Evolutionary conservation across 495 filamentous ascomycete species (phyloP).

Genomic region (Penicillium manginii): DNA sequence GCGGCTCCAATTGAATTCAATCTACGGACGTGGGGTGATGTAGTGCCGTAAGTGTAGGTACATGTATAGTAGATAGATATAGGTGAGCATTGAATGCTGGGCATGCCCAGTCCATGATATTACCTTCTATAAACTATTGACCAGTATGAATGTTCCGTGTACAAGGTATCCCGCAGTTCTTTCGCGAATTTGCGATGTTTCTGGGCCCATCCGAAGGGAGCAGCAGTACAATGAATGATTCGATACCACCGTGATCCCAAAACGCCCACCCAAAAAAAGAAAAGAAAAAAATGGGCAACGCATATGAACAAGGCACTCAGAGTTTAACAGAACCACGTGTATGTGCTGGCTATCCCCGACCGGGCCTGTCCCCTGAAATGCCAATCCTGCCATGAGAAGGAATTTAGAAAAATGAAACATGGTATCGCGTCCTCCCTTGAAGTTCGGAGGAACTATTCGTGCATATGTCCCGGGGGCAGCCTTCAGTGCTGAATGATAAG

Average conservation of each 20-base stretch:
- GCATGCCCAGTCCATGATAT: constrained; percentile 18
- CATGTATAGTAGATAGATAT: no score
- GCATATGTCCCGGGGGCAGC: constrained; percentile 5
- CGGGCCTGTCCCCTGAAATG: constrained; percentile 12
- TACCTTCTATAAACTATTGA: constrained; percentile 24
- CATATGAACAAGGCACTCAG: constrained; percentile 26
- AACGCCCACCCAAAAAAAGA: constrained; percentile 21
- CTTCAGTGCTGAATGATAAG: constrained; percentile 76
- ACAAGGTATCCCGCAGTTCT: constrained; percentile 21
- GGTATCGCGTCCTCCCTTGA: background rate
- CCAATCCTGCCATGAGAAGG: background rate
- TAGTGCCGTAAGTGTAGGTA: no score
- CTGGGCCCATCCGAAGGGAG: constrained; percentile 5
- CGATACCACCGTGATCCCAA: constrained; percentile 19
- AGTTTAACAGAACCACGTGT: constrained; percentile 16
- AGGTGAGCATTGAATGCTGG: background rate
- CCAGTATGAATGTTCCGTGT: constrained; percentile 29
- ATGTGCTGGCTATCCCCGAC: constrained; percentile 20
- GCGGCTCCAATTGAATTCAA: constrained; percentile 2
- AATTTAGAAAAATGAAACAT: constrained; percentile 9
- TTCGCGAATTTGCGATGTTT: constrained; percentile 9
- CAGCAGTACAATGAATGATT: constrained; percentile 13
- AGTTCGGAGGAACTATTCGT: background rate
- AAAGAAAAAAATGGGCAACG: constrained; percentile 6
- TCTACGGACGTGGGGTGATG: no score